Base-by-base conservation (phyloP, 2,329 filamentous ascomycete species). In the Phialocephala sp. region DNA sequence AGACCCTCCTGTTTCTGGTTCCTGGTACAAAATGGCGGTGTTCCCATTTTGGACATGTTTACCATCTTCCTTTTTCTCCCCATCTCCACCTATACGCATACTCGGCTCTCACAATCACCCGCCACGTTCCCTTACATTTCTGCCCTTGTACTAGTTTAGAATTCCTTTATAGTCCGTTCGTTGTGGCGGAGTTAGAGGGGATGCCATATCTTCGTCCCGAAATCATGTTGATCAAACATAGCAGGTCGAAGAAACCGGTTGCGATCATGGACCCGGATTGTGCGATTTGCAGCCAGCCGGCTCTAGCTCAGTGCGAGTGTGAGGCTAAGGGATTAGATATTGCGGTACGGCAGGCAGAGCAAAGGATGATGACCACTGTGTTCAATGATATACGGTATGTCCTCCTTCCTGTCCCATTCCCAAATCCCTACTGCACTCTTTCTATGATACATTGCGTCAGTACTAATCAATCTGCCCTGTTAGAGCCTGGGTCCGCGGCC, bases 231-330 rank as follows among this genome's bases (percentile, higher is more conserved):
- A 74, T 73, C 67, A 73, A 73, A 62, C 68, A 72, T 60, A 64
- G 64, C 67, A 74, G 71, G 57, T 72, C 67, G 32, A 69, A 69
- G 37, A 72, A 65, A 77, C 76, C 80, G 67, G 72, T 84, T 76
- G 82, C 85, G 77, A 88, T 83, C 77, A 89, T 90, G 86, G 88
- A 90, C 73, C 88, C 88, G 52, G 86, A 90, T 78, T 91, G 88
- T 77, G 88, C 88, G 61, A 87, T 91, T 74, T 90, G 88, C 77
- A 82, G 82, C 73, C 82, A 83, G 68, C 86, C 88, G 67, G 87
- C 87, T 55, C 81, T 80, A 50, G 75, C 83, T 71, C 81, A 80
- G 67, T 91, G 88, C 76, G 86, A 88, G 70, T 91, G 88, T 75
- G 88, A 91, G 79, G 85, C 86, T 60, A 88, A 87, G 72, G 85